A percentile compares a stretch with the other conserved stretches of the same genome.
Evolutionary conservation across 441 rosid genomes (phyloP).

Genomic region (Metrosideros polymorpha): DNA sequence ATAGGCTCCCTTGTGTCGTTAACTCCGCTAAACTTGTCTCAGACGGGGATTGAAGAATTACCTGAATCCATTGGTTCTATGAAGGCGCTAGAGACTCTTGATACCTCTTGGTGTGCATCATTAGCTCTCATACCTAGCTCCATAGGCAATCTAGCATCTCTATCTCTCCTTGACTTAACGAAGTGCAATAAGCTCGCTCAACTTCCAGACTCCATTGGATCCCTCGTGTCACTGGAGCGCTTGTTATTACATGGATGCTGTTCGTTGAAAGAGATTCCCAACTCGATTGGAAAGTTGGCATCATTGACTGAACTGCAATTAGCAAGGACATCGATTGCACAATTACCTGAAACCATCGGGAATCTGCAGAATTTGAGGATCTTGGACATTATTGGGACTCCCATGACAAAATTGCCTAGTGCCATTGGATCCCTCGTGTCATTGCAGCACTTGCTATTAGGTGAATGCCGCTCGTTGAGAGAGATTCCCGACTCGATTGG

Average conservation of each 20-base stretch:
- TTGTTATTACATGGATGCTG: too few relatives aligned
- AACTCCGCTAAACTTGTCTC: rapidly evolving
- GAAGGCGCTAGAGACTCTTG: background rate
- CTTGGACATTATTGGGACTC: background rate
- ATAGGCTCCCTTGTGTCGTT: background rate
- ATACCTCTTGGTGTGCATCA: rapidly evolving
- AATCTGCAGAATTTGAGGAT: too few relatives aligned
- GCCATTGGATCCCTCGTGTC: background rate
- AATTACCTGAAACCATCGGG: too few relatives aligned
- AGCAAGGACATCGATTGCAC: background rate
- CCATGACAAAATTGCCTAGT: background rate
- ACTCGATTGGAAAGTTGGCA: background rate
- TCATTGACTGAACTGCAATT: too few relatives aligned
- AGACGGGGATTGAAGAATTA: background rate
- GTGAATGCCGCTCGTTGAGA: background rate
- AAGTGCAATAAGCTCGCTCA: too few relatives aligned
- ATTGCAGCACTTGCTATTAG: too few relatives aligned
- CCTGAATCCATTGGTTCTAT: background rate
- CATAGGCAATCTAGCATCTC: background rate
- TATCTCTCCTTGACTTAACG: background rate
- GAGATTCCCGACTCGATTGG: background rate
- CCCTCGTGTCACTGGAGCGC: too few relatives aligned
- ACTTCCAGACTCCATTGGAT: too few relatives aligned
- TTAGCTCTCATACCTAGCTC: background rate
- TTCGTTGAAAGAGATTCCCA: rapidly evolving